Evolutionary conservation across 164 flowering plant species (phyloP), one percentile per base, ranked within the genome.

Genomic region (Chimonanthus praecox): DNA sequence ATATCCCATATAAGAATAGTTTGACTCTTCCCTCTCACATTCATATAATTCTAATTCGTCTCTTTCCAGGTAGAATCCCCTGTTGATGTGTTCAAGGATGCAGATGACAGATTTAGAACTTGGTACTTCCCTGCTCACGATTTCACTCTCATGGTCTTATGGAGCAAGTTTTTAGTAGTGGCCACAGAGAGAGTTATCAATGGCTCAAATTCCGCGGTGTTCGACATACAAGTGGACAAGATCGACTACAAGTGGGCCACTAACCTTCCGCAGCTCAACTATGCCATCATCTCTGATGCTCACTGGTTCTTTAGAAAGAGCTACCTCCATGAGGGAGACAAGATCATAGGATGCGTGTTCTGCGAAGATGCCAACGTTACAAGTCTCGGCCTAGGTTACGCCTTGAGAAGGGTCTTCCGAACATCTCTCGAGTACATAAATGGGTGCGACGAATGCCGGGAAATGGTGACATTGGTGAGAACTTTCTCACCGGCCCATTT

Each of bases 401-500:
- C 83, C 2, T 0, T 81, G 10, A 62, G 64, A 10, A 76, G 51
- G 73, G 82, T 70, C 21, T 77, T 85, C 58, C 72, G 76, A 10
- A 50, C 84, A 0, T 85, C 88, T 0, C 77, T 94, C 0, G 60
- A 70, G 62, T 73, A 73, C 77, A 82, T 92, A 16, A 83, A 84
- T 9, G 67, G 33, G 1, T 90, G 95, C 72, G 73, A 81, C 69
- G 79, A 85, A 10, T 86, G 88, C 66, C 76, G 67, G 66, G 77
- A 64, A 10, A 49, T 84, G 72, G 72, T 84, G 66, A 83, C 89
- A 3, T 49, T 95, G 10, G 6, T 91, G 8, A 89, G 99, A 85
- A 92, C 97, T 20, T 91, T 85, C 71, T 85, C 97, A 13, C 97
- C 99, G 0, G 79, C 94, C 0, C 97, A 94, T 79, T 94, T 92